phyloP scores from a whole-genome alignment of 148 eudicot genomes.

The Nyssa sinensis region DNA sequence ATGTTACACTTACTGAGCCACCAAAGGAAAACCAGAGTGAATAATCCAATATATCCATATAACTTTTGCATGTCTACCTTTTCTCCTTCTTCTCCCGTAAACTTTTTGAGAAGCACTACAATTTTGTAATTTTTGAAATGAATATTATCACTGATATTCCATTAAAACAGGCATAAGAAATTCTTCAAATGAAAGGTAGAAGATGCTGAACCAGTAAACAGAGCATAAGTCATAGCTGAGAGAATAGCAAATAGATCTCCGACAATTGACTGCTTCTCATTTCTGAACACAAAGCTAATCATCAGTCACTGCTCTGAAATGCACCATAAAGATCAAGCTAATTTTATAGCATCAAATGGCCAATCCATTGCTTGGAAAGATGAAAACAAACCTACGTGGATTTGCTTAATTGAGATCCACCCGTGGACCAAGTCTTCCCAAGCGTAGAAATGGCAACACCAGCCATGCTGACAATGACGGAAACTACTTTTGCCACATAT shows the following conservation, averaged over 20 bases:
- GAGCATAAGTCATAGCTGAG: conserved; percentile 76
- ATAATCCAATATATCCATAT: conserved; percentile 86
- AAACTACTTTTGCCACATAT: conserved; percentile 71
- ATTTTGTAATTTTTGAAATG: conserved; percentile 6
- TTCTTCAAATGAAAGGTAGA: neutral
- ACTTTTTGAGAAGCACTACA: conserved; percentile 83
- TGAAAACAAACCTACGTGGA: conserved; percentile 11
- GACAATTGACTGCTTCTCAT: conserved; percentile 60
- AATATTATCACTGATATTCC: conserved; percentile 18
- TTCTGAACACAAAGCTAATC: conserved; percentile 47
- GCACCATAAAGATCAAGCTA: conserved; percentile 3
- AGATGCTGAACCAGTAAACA: conserved; percentile 64
- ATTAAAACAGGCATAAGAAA: neutral
- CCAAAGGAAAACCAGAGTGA: conserved; percentile 85
- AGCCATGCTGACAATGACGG: conserved; percentile 82
- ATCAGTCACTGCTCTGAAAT: conserved; percentile 40
- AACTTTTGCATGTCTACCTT: conserved; percentile 81
- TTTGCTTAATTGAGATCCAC: conserved; percentile 37
- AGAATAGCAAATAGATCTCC: conserved; percentile 92
- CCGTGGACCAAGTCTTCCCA: conserved; percentile 93
- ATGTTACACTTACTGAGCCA: conserved; percentile 71
- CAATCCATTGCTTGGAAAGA: neutral
- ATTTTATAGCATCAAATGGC: neutral
- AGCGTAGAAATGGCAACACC: conserved; percentile 88
- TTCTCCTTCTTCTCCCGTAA: conserved; percentile 83